Percentiles rank a stretch among this genome's conserved stretches.
Evolutionary conservation across 2,329 filamentous ascomycete species (phyloP).

Genomic region (Bipolaris zeicola): DNA sequence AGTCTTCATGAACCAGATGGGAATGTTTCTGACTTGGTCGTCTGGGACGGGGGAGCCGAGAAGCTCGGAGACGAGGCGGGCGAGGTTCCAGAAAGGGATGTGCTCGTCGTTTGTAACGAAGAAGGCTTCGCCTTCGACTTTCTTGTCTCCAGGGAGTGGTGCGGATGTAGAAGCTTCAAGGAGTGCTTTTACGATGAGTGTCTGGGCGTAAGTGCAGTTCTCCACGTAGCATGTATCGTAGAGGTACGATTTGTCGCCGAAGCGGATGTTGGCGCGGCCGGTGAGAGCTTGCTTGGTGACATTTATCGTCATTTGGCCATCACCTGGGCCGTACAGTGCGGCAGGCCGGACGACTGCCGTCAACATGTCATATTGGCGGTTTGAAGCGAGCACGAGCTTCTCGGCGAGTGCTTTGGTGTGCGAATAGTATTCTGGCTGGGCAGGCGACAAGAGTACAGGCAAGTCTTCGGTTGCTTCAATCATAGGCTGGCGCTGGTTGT

Average conservation of each 20-base stretch:
- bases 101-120: slow-evolving; percentile 1
- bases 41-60: background rate
- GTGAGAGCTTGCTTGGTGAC: background rate
- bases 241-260: background rate
- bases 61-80: background rate
- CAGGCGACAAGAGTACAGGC: background rate
- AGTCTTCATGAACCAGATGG: background rate
- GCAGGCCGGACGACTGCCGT: background rate
- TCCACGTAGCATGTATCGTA: background rate
- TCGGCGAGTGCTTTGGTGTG: background rate
- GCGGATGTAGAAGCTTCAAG: background rate
- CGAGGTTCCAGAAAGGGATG: background rate
- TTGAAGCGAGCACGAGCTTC: background rate
- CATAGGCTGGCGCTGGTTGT: background rate
- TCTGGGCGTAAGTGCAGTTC: background rate
- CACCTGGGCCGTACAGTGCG: background rate
- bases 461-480: background rate
- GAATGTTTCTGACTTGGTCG: background rate
- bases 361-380: background rate
- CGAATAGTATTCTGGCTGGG: background rate
- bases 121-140: background rate
- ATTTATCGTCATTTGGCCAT: background rate
- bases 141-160: background rate
- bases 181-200: background rate
- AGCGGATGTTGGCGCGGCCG: background rate